Evolutionary conservation across 2,329 filamentous ascomycete species (phyloP).

Genomic region (Harringtonia aguacate): DNA sequence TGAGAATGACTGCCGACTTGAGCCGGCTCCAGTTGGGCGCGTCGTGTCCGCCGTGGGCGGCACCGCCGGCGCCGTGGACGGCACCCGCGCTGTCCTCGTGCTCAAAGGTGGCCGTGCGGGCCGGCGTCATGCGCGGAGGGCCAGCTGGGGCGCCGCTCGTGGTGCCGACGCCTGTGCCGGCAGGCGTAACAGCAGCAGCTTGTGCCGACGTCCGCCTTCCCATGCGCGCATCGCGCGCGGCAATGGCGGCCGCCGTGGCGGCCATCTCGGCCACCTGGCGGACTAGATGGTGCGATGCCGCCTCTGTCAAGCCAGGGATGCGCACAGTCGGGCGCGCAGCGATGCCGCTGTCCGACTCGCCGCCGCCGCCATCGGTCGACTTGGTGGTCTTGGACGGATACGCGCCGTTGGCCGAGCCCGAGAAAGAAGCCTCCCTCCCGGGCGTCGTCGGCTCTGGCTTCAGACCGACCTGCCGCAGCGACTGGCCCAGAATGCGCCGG

Average conservation of each 20-base stretch:
- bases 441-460: constrained; percentile 18
- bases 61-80: constrained; percentile 25
- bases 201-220: constrained; percentile 11
- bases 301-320: constrained; percentile 64
- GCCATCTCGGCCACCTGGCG: constrained; percentile 90
- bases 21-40: constrained; percentile 95
- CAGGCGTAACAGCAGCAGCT: constrained; percentile 5
- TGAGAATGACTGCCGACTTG: constrained; percentile 82
- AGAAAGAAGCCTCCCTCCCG: no score
- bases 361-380: no score
- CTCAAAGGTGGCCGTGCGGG: constrained; percentile 25
- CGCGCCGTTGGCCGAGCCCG: no score
- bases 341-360: background rate
- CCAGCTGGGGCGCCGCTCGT: background rate
- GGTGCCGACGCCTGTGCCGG: constrained; percentile 2
- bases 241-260: constrained; percentile 79
- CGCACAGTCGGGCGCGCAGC: constrained; percentile 29
- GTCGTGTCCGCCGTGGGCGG: constrained; percentile 65
- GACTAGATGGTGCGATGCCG: constrained; percentile 70
- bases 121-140: constrained; percentile 16
- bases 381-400: no score
- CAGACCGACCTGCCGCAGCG: constrained; percentile 72
- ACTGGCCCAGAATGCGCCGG: constrained; percentile 86
- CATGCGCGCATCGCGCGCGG: constrained; percentile 58
- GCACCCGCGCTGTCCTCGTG: constrained; percentile 14